These are phyloP conservation scores for Rutstroemia sp. DNA, from an alignment of 2,329 filamentous ascomycete genomes.

Conservation along the genomic window DNA sequence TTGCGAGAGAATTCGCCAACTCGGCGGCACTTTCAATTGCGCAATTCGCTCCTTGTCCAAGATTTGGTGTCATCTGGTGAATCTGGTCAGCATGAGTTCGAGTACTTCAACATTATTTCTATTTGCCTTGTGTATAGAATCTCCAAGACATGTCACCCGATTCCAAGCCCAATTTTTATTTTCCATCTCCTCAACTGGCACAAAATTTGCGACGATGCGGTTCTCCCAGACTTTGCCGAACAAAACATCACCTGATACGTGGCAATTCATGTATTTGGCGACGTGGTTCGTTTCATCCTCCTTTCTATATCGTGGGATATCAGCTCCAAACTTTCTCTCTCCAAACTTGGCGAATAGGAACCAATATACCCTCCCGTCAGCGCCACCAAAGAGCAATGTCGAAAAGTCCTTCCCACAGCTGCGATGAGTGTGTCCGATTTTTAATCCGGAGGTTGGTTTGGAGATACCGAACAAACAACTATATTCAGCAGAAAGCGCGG, in stretches of 20 bases:
- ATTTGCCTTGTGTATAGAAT: constrained; percentile 16
- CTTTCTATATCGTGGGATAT: background rate
- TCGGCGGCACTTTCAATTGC: constrained; percentile 34
- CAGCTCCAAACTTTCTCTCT: background rate
- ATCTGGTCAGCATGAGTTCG: background rate
- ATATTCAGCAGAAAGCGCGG: constrained; percentile 19
- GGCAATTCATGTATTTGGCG: background rate
- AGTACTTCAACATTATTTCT: background rate
- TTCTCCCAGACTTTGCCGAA: background rate
- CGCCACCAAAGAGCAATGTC: background rate
- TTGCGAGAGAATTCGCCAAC: constrained; percentile 28
- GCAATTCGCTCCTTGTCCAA: constrained; percentile 35
- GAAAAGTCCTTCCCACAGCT: background rate
- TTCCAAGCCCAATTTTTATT: constrained; percentile 16
- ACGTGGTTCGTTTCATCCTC: background rate
- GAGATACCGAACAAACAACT: constrained; percentile 22
- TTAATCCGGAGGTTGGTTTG: constrained; percentile 4
- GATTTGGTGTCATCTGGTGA: constrained; percentile 2
- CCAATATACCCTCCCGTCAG: constrained; percentile 1
- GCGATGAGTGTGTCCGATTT: constrained; percentile 13
- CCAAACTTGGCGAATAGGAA: constrained; percentile 7
- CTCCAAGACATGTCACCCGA: constrained; percentile 18
- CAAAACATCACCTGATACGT: background rate
- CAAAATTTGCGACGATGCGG: background rate
- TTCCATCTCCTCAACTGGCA: constrained; percentile 5